These are phyloP conservation scores for Phytophthora cactorum DNA, from an alignment of 352 stramenopile species.

Conservation along the genomic window DNA sequence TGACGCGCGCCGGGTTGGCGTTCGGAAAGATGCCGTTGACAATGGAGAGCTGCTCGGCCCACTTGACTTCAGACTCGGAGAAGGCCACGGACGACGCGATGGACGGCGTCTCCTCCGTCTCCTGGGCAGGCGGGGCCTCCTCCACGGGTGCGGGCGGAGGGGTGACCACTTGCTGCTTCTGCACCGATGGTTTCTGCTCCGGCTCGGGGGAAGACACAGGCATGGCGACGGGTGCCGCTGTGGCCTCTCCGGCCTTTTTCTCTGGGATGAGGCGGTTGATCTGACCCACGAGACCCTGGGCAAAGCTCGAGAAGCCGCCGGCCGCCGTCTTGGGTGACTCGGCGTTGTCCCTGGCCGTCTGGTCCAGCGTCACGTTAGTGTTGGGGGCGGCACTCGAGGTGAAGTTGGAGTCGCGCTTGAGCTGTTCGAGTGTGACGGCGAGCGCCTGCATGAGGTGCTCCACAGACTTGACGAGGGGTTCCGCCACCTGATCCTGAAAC, in stretches of 20 bases:
- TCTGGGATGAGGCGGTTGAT: conserved; percentile 70
- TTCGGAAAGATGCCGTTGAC: conserved; percentile 76
- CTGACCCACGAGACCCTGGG: conserved; percentile 65
- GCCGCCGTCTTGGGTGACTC: conserved; percentile 54
- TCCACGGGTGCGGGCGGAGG: conserved; percentile 12
- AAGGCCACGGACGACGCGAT: conserved; percentile 46
- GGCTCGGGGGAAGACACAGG: conserved; percentile 13
- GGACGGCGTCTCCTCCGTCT: conserved; percentile 31
- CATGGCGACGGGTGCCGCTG: conserved; percentile 11
- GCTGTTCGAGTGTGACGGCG: conserved; percentile 54
- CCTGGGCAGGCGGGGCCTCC: conserved; percentile 25
- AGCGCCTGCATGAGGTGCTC: conserved; percentile 66
- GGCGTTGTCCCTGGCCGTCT: conserved; percentile 30
- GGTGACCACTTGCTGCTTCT: neutral
- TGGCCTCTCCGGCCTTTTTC: conserved; percentile 48
- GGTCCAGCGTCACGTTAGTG: conserved; percentile 15
- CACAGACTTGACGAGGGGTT: conserved; percentile 64
- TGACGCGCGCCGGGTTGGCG: conserved; percentile 44
- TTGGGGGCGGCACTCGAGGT: conserved; percentile 4
- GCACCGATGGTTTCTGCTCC: conserved; percentile 19
- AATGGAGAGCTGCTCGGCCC: conserved; percentile 68
- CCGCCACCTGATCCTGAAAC: conserved; percentile 57
- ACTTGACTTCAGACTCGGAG: conserved; percentile 73
- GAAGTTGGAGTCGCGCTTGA: conserved; percentile 53
- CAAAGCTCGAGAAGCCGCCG: conserved; percentile 68